Base-by-base conservation (phyloP, 2,329 filamentous ascomycete species). In the Neofusicoccum kwambonambiense region DNA sequence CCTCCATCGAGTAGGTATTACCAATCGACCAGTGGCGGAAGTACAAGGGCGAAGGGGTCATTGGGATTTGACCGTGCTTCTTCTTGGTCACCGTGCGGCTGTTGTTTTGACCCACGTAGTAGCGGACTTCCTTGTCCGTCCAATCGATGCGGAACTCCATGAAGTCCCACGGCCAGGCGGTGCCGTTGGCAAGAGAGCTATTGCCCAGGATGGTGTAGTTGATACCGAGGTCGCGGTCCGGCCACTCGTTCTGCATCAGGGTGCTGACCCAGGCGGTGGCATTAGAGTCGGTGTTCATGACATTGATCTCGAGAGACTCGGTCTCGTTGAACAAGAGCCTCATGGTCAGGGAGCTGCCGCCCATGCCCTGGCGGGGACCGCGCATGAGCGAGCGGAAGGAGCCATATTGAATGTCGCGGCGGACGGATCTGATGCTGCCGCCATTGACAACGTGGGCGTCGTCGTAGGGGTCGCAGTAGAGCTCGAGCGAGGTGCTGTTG, bases 21-120 rank as follows among this genome's bases (percentile, higher is more conserved):
- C 81, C 81, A 8, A 75, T 77, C 0, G 80, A 82, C 81, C 81
- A 83, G 69, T 83, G 81, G 68, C 81, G 79, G 69, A 82, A 76
- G 58, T 76, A 75, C 22, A 83, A 66, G 12, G 80, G 74, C 3
- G 77, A 73, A 4, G 82, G 80, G 4, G 79, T 76, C 7, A 74
- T 76, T 1, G 79, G 78, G 42, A 83, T 69, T 17, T 65, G 69
- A 17, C 69, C 66, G 35, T 75, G 72, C 3, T 76, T 69, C 58
- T 72, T 76, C 50, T 69, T 74, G 11, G 75, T 74, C 22, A 74
- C 70, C 37, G 71, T 74, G 22, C 76, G 73, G 5, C 74, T 75
- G 35, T 76, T 65, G 51, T 76, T 76, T 11, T 74, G 75, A 13
- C 74, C 79, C 58, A 82, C 74, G 64, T 76, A 82, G 67, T 78